A percentile compares a stretch with the other conserved stretches of the same genome.
Conservation (phyloP, 495 filamentous ascomycete species). For the Achaetomiella virescens region DNA sequence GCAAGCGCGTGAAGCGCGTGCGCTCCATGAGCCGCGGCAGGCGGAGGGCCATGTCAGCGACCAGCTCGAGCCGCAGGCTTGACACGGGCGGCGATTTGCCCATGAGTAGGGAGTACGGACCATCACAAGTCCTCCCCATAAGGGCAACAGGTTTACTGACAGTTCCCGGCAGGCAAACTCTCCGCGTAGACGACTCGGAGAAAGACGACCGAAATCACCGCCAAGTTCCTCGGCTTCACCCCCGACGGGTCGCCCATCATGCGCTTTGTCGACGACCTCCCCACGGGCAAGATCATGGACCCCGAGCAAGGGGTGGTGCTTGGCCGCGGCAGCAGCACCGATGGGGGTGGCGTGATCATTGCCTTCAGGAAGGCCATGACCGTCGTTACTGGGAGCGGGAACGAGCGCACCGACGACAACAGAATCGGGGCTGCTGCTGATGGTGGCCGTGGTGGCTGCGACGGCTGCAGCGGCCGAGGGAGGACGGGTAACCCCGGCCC, state of each 20-base stretch:
- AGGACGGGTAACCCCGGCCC: no score
- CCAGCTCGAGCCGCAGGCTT: conserved; percentile 9
- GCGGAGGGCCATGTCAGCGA: conserved; percentile 11
- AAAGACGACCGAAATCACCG: conserved; percentile 21
- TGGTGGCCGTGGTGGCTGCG: not conserved
- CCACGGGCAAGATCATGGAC: conserved; percentile 15
- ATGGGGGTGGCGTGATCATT: conserved; percentile 23
- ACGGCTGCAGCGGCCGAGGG: not conserved
- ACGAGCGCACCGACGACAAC: not conserved
- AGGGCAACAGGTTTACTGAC: no score
- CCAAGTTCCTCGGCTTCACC: conserved; percentile 32
- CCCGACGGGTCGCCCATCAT: conserved; percentile 24
- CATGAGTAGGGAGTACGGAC: conserved; percentile 29
- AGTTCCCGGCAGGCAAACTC: conserved; percentile 16
- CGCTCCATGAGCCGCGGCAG: conserved; percentile 17
- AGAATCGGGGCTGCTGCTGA: not conserved
- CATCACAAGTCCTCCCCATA: no score
- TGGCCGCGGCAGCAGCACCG: conserved; percentile 2
- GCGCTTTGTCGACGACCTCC: conserved; percentile 20
- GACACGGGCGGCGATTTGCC: conserved; percentile 18
- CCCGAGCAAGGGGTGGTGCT: conserved; percentile 22
- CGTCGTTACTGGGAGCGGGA: conserved; percentile 1
- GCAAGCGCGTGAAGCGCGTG: conserved; percentile 21
- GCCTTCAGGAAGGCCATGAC: conserved; percentile 23
- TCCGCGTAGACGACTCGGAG: conserved; percentile 24